Evolutionary conservation across 2,329 filamentous ascomycete species (phyloP).

Genomic region (Colletotrichum neosansevieriae): DNA sequence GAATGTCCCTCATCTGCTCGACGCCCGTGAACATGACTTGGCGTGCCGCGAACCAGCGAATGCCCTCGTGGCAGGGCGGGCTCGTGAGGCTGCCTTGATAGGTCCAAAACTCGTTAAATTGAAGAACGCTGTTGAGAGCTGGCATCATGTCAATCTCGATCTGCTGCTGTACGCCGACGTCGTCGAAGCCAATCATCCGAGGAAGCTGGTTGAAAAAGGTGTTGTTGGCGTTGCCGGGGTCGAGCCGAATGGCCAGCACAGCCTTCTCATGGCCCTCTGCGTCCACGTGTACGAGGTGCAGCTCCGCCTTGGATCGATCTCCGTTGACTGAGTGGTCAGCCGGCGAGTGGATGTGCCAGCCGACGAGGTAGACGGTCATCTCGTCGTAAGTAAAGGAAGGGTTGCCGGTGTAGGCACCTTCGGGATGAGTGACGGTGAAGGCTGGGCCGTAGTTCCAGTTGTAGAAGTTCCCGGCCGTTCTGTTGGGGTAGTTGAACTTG

Average conservation of each 20-base stretch:
- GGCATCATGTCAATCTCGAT: constrained; percentile 47
- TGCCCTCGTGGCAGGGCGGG: constrained; percentile 60
- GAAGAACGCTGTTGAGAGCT: constrained; percentile 51
- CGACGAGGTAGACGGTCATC: constrained; percentile 59
- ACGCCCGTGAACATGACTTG: constrained; percentile 53
- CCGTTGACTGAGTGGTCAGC: constrained; percentile 61
- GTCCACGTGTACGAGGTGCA: constrained; percentile 62
- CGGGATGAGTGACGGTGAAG: constrained; percentile 53
- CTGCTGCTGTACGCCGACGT: constrained; percentile 42
- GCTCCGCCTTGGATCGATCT: constrained; percentile 57
- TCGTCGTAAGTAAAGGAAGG: constrained; percentile 59
- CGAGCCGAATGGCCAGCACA: constrained; percentile 60
- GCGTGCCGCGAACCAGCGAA: constrained; percentile 54
- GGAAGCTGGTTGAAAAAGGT: constrained; percentile 58
- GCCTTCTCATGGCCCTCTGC: constrained; percentile 54
- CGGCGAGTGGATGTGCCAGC: constrained; percentile 65
- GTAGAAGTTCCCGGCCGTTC: constrained; percentile 54
- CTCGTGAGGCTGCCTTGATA: constrained; percentile 61
- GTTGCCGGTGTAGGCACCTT: constrained; percentile 51
- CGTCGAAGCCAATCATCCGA: constrained; percentile 53
- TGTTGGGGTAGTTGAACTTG: constrained; percentile 55
- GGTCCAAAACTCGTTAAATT: constrained; percentile 61
- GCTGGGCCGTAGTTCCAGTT: constrained; percentile 63
- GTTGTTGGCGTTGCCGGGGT: constrained; percentile 53
- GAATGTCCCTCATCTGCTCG: constrained; percentile 60